Evolutionary conservation across 331 rosid genomes (phyloP).

Genomic region (Telfairia occidentalis): DNA sequence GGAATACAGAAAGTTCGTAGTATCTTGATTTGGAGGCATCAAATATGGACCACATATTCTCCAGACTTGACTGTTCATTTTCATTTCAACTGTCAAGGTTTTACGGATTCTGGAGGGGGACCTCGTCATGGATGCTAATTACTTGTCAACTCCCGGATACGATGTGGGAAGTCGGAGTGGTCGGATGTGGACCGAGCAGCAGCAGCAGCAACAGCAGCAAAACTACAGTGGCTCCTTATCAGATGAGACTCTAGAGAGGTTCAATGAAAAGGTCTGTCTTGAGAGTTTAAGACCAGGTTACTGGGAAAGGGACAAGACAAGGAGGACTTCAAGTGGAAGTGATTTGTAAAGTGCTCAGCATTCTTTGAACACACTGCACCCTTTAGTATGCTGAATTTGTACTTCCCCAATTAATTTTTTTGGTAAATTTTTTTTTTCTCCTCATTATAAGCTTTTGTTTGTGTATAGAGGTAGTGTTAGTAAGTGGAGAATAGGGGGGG

Average conservation of each 20-base stretch:
- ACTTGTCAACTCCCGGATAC: conserved; percentile 50
- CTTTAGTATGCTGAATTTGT: neutral
- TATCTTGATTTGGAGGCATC: neutral
- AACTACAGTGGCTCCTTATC: conserved; percentile 2
- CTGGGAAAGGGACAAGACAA: conserved; percentile 12
- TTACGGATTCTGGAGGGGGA: conserved; percentile 89
- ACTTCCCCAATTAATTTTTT: neutral
- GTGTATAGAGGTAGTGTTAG: conserved; percentile 2
- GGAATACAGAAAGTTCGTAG: neutral
- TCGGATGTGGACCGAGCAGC: conserved; percentile 42
- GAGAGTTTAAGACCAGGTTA: conserved; percentile 3
- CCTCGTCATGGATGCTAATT: conserved; percentile 69
- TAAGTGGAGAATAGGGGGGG: neutral
- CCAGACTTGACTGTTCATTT: neutral
- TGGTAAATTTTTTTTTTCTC: neutral
- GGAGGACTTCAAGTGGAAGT: conserved; percentile 6
- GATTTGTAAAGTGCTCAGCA: conserved; percentile 3
- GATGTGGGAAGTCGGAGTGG: conserved; percentile 75
- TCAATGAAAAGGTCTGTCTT: conserved; percentile 2
- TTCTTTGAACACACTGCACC: neutral
- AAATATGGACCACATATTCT: neutral
- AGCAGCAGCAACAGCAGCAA: conserved; percentile 17
- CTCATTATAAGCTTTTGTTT: conserved; percentile 3
- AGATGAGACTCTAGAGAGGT: conserved; percentile 2
- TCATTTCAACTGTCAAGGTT: conserved; percentile 32